Evolutionary conservation across 2,329 filamentous ascomycete genomes (phyloP).

Genomic region (Fusarium sp.): DNA sequence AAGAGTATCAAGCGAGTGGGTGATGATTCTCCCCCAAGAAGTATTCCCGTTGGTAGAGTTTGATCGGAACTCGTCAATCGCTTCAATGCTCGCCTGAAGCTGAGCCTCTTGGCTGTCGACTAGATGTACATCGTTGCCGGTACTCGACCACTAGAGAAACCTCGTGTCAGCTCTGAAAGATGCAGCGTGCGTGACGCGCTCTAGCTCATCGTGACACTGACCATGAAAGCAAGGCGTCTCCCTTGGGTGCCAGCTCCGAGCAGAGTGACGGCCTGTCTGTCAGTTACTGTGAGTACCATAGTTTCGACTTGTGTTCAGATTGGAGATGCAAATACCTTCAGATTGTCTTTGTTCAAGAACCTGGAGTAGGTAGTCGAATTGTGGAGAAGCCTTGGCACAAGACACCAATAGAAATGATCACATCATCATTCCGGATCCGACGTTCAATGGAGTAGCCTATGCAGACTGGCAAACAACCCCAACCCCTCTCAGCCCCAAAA

Average conservation of each 20-base stretch:
- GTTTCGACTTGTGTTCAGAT: not conserved
- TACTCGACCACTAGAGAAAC: constrained; percentile 45
- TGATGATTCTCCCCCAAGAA: constrained; percentile 39
- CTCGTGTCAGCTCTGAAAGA: not conserved
- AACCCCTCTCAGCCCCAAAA: not conserved
- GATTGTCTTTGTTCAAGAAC: not conserved
- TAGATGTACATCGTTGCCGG: constrained; percentile 45
- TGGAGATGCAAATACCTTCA: not conserved
- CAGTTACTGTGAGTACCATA: constrained; percentile 29
- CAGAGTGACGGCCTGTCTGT: constrained; percentile 38
- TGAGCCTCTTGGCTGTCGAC: constrained; percentile 44
- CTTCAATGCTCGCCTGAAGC: constrained; percentile 43
- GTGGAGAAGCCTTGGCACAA: not conserved
- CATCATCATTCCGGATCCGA: constrained; percentile 34
- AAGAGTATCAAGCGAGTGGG: constrained; percentile 33
- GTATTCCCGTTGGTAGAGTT: not conserved
- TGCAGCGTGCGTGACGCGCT: not conserved
- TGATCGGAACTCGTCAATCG: constrained; percentile 41
- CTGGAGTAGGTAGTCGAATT: not conserved
- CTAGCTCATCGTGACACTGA: constrained; percentile 4
- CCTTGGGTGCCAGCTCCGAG: constrained; percentile 49
- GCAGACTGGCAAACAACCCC: constrained; percentile 13
- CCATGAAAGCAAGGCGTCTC: constrained; percentile 48
- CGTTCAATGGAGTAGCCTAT: not conserved
- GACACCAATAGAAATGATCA: not conserved